Evolutionary conservation across 2,329 filamentous ascomycete genomes (phyloP).

Genomic region (Cucurbitaria berberidis): DNA sequence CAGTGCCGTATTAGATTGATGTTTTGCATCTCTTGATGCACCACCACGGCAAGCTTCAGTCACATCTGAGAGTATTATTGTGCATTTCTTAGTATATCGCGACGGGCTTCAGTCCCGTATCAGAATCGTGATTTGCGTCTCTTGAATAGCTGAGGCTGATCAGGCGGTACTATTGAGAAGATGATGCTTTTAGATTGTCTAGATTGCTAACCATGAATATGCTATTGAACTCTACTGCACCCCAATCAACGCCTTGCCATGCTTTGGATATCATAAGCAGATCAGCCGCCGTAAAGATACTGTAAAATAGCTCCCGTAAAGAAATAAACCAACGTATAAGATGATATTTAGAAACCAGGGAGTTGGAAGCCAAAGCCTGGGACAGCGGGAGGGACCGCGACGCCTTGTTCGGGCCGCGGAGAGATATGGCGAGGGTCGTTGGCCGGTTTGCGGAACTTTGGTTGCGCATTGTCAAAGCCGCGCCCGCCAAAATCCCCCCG

Average conservation of each 20-base stretch:
- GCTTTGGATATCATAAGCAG: slow-evolving; percentile 11
- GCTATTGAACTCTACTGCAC: too few species aligned
- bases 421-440: slow-evolving; percentile 44
- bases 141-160: too few species aligned
- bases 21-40: too few species aligned
- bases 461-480: slow-evolving; percentile 25
- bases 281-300: not conserved
- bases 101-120: too few species aligned
- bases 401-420: slow-evolving; percentile 47
- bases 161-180: too few species aligned
- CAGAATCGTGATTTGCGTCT: too few species aligned
- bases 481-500: slow-evolving; percentile 19
- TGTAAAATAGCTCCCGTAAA: not conserved
- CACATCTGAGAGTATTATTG: too few species aligned
- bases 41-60: too few species aligned
- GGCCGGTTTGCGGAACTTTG: slow-evolving; percentile 35
- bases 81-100: too few species aligned
- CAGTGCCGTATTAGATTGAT: too few species aligned
- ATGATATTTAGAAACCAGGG: slow-evolving; percentile 31
- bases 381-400: slow-evolving; percentile 61
- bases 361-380: slow-evolving; percentile 62
- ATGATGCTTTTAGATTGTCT: too few species aligned
- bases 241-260: slow-evolving; percentile 35
- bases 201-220: slow-evolving; percentile 10
- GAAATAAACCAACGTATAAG: not conserved